Conservation (phyloP, 2,329 filamentous ascomycete genomes). For the Paraconiothyrium sp. region DNA sequence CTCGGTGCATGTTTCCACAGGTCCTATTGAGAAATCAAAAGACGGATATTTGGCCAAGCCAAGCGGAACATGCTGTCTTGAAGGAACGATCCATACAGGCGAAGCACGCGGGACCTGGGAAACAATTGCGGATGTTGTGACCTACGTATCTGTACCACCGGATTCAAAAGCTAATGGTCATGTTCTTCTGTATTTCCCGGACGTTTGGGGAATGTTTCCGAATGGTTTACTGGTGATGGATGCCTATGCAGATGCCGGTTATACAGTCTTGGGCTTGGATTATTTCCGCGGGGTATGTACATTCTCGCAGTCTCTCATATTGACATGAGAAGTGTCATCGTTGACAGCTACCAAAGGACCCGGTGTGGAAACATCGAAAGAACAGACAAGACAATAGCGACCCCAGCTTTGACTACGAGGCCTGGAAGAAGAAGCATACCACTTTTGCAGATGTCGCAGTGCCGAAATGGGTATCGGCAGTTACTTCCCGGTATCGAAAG, state of each 20-base stretch:
- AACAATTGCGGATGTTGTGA: constrained; percentile 49
- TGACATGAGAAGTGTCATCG: constrained; percentile 27
- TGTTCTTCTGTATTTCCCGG: constrained; percentile 58
- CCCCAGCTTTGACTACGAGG: constrained; percentile 57
- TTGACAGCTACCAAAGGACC: constrained; percentile 40
- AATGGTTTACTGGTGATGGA: constrained; percentile 60
- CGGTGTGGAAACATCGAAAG: constrained; percentile 55
- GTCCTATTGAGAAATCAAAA: background rate
- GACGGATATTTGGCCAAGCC: constrained; percentile 39
- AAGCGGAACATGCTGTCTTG: constrained; percentile 52
- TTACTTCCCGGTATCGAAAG: constrained; percentile 49
- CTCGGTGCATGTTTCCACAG: background rate
- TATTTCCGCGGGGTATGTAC: constrained; percentile 56
- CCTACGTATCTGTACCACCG: constrained; percentile 48
- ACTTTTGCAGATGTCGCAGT: constrained; percentile 56
- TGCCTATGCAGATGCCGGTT: constrained; percentile 57
- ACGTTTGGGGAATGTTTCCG: constrained; percentile 57
- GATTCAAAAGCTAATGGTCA: constrained; percentile 51
- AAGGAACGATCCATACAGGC: constrained; percentile 53
- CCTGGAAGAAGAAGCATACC: constrained; percentile 59
- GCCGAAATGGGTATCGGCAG: constrained; percentile 56
- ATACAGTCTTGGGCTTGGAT: constrained; percentile 55
- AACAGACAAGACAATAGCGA: constrained; percentile 27
- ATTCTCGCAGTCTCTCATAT: background rate
- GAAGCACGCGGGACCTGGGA: constrained; percentile 48